A percentile compares a stretch with the other conserved stretches of the same genome.
Conservation (phyloP, 1,284 basidiomycete species). For the Tylopilus sp. region DNA sequence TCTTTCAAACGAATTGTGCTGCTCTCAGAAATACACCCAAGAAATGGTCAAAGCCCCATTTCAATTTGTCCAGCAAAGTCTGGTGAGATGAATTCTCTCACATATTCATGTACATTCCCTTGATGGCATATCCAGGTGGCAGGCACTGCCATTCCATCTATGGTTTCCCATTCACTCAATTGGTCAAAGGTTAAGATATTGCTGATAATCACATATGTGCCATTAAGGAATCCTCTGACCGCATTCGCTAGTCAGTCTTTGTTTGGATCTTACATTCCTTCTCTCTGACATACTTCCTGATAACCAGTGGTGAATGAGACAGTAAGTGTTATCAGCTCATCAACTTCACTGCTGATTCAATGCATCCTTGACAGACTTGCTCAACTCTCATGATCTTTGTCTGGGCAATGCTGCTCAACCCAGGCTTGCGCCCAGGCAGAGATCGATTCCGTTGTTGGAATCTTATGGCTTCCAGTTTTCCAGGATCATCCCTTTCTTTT, state of each 20-base stretch:
- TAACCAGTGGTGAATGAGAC: conserved; percentile 42
- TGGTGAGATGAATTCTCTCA: conserved; percentile 18
- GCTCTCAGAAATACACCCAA: conserved; percentile 30
- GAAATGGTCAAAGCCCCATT: conserved; percentile 45
- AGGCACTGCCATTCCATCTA: conserved; percentile 41
- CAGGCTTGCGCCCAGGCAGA: conserved; percentile 47
- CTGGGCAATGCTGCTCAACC: conserved; percentile 42
- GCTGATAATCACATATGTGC: conserved; percentile 27
- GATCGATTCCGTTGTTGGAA: conserved; percentile 42
- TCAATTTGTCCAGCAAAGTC: conserved; percentile 33
- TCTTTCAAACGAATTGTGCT: conserved; percentile 40
- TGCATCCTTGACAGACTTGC: conserved; percentile 30
- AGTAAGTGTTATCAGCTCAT: conserved; percentile 20
- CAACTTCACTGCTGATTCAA: background rate
- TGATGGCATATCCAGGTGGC: conserved; percentile 26
- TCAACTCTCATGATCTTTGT: conserved; percentile 40
- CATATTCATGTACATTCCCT: background rate
- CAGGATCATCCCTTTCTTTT: conserved; percentile 40
- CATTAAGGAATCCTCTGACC: conserved; percentile 42
- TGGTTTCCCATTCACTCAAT: conserved; percentile 38
- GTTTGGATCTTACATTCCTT: background rate
- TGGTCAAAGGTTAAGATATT: conserved; percentile 18
- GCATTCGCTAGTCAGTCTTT: conserved; percentile 41
- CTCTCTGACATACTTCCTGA: conserved; percentile 2
- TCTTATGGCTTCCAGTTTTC: conserved; percentile 36